Evolutionary conservation across 23 red algal genomes (phyloP).

Genomic region (Chondrus crispus): DNA sequence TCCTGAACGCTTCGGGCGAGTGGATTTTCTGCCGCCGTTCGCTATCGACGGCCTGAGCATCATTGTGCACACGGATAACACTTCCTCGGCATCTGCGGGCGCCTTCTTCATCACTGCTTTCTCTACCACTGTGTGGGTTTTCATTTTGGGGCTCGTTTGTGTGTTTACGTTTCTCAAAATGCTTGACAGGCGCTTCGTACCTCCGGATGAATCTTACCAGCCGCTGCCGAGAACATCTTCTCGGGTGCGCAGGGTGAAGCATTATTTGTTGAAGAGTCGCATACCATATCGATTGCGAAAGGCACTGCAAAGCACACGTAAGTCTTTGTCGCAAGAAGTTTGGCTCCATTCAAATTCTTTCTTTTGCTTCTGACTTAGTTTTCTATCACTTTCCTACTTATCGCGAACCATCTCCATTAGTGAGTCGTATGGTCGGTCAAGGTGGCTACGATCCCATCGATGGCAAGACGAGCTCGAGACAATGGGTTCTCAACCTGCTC

Average conservation of each 20-base stretch:
- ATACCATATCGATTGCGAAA: background rate
- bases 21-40: background rate
- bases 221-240: background rate
- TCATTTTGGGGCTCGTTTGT: background rate
- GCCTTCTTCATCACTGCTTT: conserved; percentile 42
- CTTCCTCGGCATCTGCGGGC: background rate
- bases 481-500: background rate
- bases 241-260: background rate
- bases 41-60: background rate
- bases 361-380: background rate
- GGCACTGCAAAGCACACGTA: background rate
- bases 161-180: conserved; percentile 31
- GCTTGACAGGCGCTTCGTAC: background rate
- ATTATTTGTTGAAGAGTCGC: background rate
- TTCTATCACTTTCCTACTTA: background rate
- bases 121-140: background rate
- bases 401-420: background rate
- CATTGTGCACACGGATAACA: background rate
- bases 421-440: background rate
- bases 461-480: background rate
- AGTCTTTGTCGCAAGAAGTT: background rate
- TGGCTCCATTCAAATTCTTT: too few relatives aligned
- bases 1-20: background rate
- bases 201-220: background rate
- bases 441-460: background rate